Evolutionary conservation across 2,329 filamentous ascomycete genomes (phyloP).

Genomic region (Colletotrichum musae): DNA sequence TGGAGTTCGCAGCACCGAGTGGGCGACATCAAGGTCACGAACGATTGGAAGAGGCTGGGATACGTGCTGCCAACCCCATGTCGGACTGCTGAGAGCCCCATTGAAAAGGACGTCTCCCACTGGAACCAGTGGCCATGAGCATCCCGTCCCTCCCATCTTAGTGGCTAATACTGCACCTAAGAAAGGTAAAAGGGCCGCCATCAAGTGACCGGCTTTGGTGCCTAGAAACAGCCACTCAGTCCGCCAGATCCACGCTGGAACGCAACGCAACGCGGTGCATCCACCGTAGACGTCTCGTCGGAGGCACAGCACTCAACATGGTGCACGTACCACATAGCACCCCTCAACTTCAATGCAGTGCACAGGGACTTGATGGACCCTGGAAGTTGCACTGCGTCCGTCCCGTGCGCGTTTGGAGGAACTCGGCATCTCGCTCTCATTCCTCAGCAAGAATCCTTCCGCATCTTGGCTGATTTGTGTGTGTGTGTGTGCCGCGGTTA

Average conservation of each 20-base stretch:
- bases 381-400: constrained; percentile 26
- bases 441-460: background rate
- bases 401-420: background rate
- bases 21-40: constrained; percentile 4
- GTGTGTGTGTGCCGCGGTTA: too few species aligned
- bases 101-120: constrained; percentile 3
- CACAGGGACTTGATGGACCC: constrained; percentile 23
- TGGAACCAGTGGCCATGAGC: constrained; percentile 19
- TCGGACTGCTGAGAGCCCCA: constrained; percentile 5
- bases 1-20: background rate
- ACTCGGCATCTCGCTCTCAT: constrained; percentile 7
- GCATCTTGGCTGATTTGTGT: background rate
- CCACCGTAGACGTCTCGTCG: background rate
- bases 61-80: background rate
- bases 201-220: too few species aligned
- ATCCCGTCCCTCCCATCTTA: background rate
- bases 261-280: background rate
- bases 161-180: background rate
- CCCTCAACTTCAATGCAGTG: background rate
- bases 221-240: constrained; percentile 4
- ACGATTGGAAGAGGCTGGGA: constrained; percentile 35
- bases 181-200: too few species aligned
- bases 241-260: background rate
- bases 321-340: constrained; percentile 12
- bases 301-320: constrained; percentile 1